Percentiles rank a stretch among this genome's conserved stretches.
phyloP scores from a whole-genome alignment of 768 basidiomycete species.

The Tulasnella sp. region DNA sequence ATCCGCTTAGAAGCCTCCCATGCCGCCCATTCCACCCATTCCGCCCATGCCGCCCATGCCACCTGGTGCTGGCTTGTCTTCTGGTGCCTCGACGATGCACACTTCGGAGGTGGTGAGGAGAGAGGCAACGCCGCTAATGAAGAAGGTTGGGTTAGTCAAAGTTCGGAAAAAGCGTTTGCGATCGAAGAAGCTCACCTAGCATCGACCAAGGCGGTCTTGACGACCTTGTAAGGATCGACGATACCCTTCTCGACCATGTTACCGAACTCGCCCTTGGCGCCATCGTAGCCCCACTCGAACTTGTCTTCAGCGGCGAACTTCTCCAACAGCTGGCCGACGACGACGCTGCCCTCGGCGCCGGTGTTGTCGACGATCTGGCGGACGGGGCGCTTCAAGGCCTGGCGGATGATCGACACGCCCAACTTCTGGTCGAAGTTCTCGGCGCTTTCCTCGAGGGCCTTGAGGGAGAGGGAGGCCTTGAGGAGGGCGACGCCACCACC shows the following conservation, averaged over 20 bases:
- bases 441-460: conserved; percentile 57
- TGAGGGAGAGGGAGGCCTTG: conserved; percentile 58
- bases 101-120: conserved; percentile 91
- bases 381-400: conserved; percentile 76
- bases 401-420: conserved; percentile 87
- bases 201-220: conserved; percentile 69
- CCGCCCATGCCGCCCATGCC: conserved; percentile 52
- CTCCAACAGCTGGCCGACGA: conserved; percentile 78
- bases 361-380: conserved; percentile 91
- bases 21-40: conserved; percentile 57
- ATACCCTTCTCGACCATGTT: conserved; percentile 95
- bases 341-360: conserved; percentile 89
- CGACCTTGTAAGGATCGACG: conserved; percentile 92
- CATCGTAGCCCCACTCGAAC: conserved; percentile 87
- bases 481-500: conserved; percentile 93
- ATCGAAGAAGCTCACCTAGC: conserved; percentile 44
- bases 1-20: conserved; percentile 41
- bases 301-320: conserved; percentile 69
- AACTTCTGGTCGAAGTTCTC: conserved; percentile 97
- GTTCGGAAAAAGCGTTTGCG: neutral
- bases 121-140: conserved; percentile 73
- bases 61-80: conserved; percentile 65
- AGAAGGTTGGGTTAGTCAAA: neutral
- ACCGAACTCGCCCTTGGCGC: conserved; percentile 84
- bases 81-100: conserved; percentile 80